A percentile compares a stretch with the other conserved stretches of the same genome.
These are phyloP conservation scores for Tolypocladium pustulatum DNA, from an alignment of 2,329 filamentous ascomycete genomes.

Conservation along the genomic window DNA sequence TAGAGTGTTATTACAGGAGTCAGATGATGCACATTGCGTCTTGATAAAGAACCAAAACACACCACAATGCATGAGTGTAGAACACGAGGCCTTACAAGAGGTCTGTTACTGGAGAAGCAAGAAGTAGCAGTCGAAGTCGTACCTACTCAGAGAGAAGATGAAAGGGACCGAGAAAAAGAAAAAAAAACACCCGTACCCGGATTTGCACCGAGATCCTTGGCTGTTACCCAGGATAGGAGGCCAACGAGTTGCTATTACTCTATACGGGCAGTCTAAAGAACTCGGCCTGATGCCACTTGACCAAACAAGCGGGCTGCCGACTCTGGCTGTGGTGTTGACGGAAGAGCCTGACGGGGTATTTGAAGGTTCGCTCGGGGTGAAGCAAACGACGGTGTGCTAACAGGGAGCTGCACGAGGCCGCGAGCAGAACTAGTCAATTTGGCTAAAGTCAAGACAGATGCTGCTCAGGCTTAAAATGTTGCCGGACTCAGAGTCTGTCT, in stretches of 20 bases:
- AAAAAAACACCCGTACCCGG: slow-evolving; percentile 19
- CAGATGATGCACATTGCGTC: neutral
- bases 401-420: neutral
- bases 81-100: neutral
- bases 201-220: slow-evolving; percentile 27
- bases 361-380: neutral
- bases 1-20: too few species aligned
- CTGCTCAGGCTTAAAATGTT: neutral
- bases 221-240: slow-evolving; percentile 22
- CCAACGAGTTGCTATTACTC: slow-evolving; percentile 25
- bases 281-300: neutral
- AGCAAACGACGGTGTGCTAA: neutral
- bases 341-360: neutral
- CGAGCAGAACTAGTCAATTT: neutral
- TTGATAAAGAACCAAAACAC: neutral
- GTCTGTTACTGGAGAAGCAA: too few species aligned
- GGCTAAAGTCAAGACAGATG: too few species aligned
- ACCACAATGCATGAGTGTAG: too few species aligned
- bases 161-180: slow-evolving; percentile 2
- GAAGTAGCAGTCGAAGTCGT: rapidly evolving
- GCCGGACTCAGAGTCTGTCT: neutral
- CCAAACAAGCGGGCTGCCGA: neutral
- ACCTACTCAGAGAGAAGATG: neutral
- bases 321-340: neutral
- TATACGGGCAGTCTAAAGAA: slow-evolving; percentile 15